These are phyloP conservation scores for Raddia distichophylla DNA, from an alignment of 176 grass and related monocot species.

Conservation along the genomic window DNA sequence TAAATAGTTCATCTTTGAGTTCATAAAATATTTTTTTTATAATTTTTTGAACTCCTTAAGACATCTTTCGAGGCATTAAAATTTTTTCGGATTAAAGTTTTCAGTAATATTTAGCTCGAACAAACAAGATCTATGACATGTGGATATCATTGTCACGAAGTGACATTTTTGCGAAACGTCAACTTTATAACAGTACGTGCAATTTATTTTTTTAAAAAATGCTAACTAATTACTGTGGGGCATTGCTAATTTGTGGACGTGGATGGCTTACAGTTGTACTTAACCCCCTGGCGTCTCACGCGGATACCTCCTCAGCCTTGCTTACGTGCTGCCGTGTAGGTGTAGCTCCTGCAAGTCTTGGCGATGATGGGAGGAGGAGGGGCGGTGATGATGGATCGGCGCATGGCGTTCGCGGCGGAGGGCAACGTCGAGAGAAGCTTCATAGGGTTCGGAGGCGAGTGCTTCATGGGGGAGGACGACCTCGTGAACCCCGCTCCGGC, in stretches of 20 bases:
- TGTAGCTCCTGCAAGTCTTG: not conserved
- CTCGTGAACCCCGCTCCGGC: constrained; percentile 44
- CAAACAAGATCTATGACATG: too few relatives aligned
- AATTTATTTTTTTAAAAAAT: too few relatives aligned
- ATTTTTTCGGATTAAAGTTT: too few relatives aligned
- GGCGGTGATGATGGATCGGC: constrained; percentile 21
- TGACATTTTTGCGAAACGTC: too few relatives aligned
- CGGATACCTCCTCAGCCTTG: not conserved
- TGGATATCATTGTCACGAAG: too few relatives aligned
- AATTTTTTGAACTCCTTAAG: too few relatives aligned
- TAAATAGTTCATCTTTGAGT: too few relatives aligned
- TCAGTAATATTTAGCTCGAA: too few relatives aligned
- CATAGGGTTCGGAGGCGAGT: constrained; percentile 31
- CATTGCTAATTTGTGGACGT: not conserved
- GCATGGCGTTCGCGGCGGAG: constrained; percentile 22
- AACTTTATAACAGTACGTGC: too few relatives aligned
- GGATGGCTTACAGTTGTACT: too few relatives aligned
- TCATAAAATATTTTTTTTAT: too few relatives aligned
- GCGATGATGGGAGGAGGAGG: constrained; percentile 39
- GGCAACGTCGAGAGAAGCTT: constrained; percentile 15
- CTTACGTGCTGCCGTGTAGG: not conserved
- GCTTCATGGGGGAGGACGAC: constrained; percentile 53
- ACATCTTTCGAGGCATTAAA: too few relatives aligned
- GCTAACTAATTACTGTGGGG: not conserved
- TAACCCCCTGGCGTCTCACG: not conserved